A percentile compares a stretch with the other conserved stretches of the same genome.
phyloP scores from a whole-genome alignment of 2,329 filamentous ascomycete genomes.

The Aspergillus brasiliensis region DNA sequence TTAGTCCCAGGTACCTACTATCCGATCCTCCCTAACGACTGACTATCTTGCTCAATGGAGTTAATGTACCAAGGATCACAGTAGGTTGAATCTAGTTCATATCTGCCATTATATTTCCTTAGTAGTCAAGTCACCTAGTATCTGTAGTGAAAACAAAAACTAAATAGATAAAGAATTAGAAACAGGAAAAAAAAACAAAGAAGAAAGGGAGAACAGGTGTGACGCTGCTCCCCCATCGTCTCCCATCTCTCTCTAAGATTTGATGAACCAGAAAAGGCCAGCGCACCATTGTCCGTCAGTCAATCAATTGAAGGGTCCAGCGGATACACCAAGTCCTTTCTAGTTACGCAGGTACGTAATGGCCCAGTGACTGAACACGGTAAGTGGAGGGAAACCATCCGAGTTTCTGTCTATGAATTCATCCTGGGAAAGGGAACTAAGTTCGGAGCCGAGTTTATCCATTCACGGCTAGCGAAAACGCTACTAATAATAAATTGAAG shows the following conservation, averaged over 20 bases:
- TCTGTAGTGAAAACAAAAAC: too few relatives aligned
- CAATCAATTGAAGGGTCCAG: too few relatives aligned
- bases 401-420: background rate
- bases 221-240: too few relatives aligned
- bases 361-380: background rate
- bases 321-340: too few relatives aligned
- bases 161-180: too few relatives aligned
- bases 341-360: background rate
- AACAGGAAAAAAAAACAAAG: too few relatives aligned
- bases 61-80: background rate
- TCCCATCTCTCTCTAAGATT: too few relatives aligned
- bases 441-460: background rate
- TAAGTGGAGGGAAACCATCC: background rate
- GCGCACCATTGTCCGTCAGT: background rate
- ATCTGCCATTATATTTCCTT: background rate
- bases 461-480: constrained; percentile 1
- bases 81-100: background rate
- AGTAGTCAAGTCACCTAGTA: background rate
- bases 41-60: background rate
- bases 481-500: constrained; percentile 3
- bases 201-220: too few relatives aligned
- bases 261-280: background rate
- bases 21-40: background rate
- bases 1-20: background rate
- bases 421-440: background rate